Evolutionary conservation across 23 red algal species (phyloP), one percentile per base, ranked within the genome.

Genomic region (Gracilaria domingensis): DNA sequence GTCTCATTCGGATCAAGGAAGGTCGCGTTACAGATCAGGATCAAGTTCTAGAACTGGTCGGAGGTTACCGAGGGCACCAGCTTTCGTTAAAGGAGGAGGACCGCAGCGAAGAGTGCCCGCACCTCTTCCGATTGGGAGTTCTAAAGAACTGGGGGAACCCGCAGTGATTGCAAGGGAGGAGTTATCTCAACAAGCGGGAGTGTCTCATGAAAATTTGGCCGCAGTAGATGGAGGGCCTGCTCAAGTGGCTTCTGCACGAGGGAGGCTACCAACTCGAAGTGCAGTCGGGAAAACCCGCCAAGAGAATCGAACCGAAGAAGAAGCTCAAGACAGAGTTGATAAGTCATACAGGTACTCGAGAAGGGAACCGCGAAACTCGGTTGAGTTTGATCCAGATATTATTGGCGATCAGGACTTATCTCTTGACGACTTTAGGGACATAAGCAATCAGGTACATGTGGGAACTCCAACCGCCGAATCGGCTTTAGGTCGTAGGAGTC

Each of bases 61-160:
- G 32, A 29, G 79, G 23, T 65, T 92, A 40, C 89, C 89, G 17
- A 73, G 89, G 48, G 89, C 89, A 28, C 89, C 89, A n/a, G 89
- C 89, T 2, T 92, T 92, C 57, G 77, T 92, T 38, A 92, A 92
- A 84, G 89, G 89, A 6, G 87, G 87, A 42, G 74, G 87, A 42
- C 74, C 74, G 74, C 87, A 80, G 64, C 87, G 87, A 80, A 71
- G 75, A 54, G 56, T 81, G 37, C 74, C 87, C 38, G 87, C 66
- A 64, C 79, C 79, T 26, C 58, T 82, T 45, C 79, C 53, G 9
- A 82, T 82, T 44, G 76, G 54, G 14, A 56, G 24, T 33, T 82
- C 79, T 82, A 82, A 21, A 38, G 36, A 82, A 58, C 9, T 45
- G n/a, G n/a, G n/a, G n/a, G n/a, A n/a, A n/a, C n/a, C n/a, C 37